Evolutionary conservation across 1,284 basidiomycete species (phyloP).

Genomic region (Trametes hirsuta): DNA sequence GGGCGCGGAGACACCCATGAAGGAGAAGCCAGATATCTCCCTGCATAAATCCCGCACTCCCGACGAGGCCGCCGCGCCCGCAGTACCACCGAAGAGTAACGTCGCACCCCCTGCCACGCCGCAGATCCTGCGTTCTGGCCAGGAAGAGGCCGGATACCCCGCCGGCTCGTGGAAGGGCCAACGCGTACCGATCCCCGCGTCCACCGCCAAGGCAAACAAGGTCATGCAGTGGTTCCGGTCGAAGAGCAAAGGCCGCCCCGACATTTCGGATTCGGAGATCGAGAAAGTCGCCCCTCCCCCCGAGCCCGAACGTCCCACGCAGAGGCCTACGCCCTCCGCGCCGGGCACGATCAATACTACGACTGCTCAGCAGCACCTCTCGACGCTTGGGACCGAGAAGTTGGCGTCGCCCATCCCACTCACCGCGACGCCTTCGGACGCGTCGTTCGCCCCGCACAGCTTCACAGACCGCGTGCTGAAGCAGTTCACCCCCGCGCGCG

Average conservation of each 20-base stretch:
- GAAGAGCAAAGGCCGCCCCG: conserved; percentile 57
- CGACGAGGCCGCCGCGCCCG: conserved; percentile 13
- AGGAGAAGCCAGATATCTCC: conserved; percentile 40
- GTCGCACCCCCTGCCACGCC: conserved; percentile 30
- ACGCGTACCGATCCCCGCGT: conserved; percentile 55
- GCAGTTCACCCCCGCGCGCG: conserved; percentile 41
- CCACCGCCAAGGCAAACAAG: conserved; percentile 72
- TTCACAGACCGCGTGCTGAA: conserved; percentile 46
- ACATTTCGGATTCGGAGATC: conserved; percentile 37
- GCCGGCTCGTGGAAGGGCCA: conserved; percentile 22
- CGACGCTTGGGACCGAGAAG: conserved; percentile 34
- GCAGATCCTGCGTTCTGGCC: conserved; percentile 15
- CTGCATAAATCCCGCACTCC: conserved; percentile 24
- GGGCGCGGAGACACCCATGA: conserved; percentile 37
- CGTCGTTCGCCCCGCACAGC: conserved; percentile 48
- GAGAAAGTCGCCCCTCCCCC: conserved; percentile 27
- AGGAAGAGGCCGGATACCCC: conserved; percentile 12
- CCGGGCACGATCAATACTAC: conserved; percentile 39
- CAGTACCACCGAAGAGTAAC: conserved; percentile 26
- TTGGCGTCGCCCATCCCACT: conserved; percentile 29
- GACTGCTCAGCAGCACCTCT: conserved; percentile 9
- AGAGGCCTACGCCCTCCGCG: conserved; percentile 26
- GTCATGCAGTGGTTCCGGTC: conserved; percentile 85
- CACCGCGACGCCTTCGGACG: conserved; percentile 44
- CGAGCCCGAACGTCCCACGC: conserved; percentile 13